Base-by-base conservation (phyloP, 495 filamentous ascomycete species). In the Penicillium paradoxum region DNA sequence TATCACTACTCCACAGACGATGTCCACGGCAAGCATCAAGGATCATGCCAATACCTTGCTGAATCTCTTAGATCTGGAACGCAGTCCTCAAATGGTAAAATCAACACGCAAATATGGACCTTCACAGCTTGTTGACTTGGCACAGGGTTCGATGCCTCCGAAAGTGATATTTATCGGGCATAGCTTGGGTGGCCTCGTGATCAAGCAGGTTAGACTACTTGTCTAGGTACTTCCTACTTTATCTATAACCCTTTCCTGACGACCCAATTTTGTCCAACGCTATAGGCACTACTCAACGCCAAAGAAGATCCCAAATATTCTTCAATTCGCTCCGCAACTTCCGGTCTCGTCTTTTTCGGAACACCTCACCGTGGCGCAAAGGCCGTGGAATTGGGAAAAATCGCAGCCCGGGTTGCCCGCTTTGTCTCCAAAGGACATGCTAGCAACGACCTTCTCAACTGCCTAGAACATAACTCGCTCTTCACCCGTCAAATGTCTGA, bases 141-240 rank as follows among this genome's bases (percentile, higher is more conserved):
- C 14, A 46, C 49, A 62, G 56, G 44, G 51, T 6, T 45, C 62
- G 1, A 25, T 54, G 33, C 63, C 62, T 5, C 66, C 70, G 1
- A 69, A 63, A 14, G 67, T 77, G 13, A 73, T 78, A 27, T 77
- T 75, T 27, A 62, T 78, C 24, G 71, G 73, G 27, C 75, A 78
- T 47, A 77, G 71, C 49, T 56, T 78, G 11, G 75, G 75, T 13
- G 72, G 75, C 0, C 59, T 78, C 24, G 59, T 78, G 4, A 69
- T 75, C 43, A 71, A 74, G 49, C 71, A 78, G 62, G 75, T 76
- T 57, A 39, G 51, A 45, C 19, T 22, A 27, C 40, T 8, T 30
- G 11, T 25, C 19, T 6, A 37, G 2, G 21, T 17, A 27, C 3
- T 2, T 21, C 9, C 3, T 10, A 2, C 24, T 11, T 11, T 25